Percentiles rank a stretch among this genome's conserved stretches.
phyloP scores from a whole-genome alignment of 1,139 yeast genomes.

The Blastobotrys proliferans region DNA sequence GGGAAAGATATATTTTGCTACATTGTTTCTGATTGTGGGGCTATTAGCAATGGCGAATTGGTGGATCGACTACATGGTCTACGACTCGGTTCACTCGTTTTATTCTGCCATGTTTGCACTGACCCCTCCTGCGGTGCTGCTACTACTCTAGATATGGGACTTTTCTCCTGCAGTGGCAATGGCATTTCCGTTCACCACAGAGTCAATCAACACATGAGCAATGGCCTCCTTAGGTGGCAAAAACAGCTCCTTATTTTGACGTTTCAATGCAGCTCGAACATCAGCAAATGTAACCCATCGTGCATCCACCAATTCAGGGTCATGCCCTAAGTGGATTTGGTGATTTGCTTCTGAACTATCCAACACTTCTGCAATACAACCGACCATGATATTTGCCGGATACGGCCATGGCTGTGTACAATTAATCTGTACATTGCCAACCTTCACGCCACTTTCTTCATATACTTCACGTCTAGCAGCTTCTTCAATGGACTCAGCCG shows the following conservation, averaged over 20 bases:
- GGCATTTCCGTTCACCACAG: conserved; percentile 27
- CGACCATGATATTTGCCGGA: conserved; percentile 90
- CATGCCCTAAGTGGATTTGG: conserved; percentile 66
- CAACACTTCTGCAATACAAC: conserved; percentile 73
- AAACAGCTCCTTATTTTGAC: conserved; percentile 30
- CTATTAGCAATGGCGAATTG: conserved; percentile 5
- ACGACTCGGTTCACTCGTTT: background rate
- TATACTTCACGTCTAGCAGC: conserved; percentile 87
- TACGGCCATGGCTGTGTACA: conserved; percentile 95
- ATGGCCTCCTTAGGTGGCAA: conserved; percentile 50
- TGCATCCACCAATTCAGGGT: conserved; percentile 79
- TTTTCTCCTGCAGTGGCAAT: background rate
- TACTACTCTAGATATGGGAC: background rate
- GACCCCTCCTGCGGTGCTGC: background rate
- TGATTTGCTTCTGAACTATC: conserved; percentile 45
- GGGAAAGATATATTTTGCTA: conserved; percentile 2
- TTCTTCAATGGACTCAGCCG: conserved; percentile 85
- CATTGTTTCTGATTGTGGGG: conserved; percentile 1
- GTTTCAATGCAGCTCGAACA: conserved; percentile 45
- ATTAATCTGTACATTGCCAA: conserved; percentile 53
- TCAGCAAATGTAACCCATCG: conserved; percentile 68
- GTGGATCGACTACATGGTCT: conserved; percentile 9
- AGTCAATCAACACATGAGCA: conserved; percentile 42
- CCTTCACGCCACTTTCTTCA: conserved; percentile 89
- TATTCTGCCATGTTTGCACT: background rate